phyloP scores from a whole-genome alignment of 2,329 filamentous ascomycete species.

The Cladophialophora chaetospira region DNA sequence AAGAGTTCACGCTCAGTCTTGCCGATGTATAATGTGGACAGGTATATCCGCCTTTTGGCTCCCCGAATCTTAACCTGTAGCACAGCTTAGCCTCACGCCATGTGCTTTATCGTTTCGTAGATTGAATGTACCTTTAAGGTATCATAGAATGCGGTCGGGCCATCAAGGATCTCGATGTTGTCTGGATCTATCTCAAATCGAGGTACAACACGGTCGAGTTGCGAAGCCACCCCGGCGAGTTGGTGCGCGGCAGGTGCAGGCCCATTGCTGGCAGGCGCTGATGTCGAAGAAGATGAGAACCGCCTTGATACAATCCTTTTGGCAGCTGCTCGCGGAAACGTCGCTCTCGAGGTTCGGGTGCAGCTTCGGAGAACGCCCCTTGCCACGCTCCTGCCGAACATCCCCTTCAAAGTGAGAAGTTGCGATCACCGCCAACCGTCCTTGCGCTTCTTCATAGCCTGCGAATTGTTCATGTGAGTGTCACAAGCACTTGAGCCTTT shows the following conservation, averaged over 20 bases:
- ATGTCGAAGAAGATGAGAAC: conserved; percentile 22
- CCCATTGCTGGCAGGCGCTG: conserved; percentile 19
- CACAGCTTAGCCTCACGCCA: conserved; percentile 23
- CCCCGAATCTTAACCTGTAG: conserved; percentile 73
- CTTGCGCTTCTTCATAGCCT: conserved; percentile 6
- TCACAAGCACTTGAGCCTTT: no score
- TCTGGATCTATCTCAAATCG: conserved; percentile 82
- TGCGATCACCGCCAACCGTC: background rate
- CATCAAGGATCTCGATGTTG: conserved; percentile 75
- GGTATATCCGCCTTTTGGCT: conserved; percentile 78
- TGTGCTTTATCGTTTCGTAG: background rate
- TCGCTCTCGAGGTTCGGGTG: conserved; percentile 12
- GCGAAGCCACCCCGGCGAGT: conserved; percentile 64
- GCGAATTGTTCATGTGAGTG: background rate
- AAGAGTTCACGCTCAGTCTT: conserved; percentile 91
- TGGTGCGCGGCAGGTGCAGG: conserved; percentile 47
- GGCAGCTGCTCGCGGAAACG: conserved; percentile 5
- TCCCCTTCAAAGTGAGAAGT: conserved; percentile 9
- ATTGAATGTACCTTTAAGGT: conserved; percentile 71
- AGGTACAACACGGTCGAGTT: conserved; percentile 88
- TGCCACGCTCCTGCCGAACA: conserved; percentile 29
- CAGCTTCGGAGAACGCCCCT: conserved; percentile 29
- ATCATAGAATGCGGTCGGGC: conserved; percentile 86
- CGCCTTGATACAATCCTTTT: conserved; percentile 20
- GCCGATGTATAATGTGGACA: conserved; percentile 96